These are phyloP conservation scores for Saturnispora silvae DNA, from an alignment of 805 yeast species.

Conservation along the genomic window DNA sequence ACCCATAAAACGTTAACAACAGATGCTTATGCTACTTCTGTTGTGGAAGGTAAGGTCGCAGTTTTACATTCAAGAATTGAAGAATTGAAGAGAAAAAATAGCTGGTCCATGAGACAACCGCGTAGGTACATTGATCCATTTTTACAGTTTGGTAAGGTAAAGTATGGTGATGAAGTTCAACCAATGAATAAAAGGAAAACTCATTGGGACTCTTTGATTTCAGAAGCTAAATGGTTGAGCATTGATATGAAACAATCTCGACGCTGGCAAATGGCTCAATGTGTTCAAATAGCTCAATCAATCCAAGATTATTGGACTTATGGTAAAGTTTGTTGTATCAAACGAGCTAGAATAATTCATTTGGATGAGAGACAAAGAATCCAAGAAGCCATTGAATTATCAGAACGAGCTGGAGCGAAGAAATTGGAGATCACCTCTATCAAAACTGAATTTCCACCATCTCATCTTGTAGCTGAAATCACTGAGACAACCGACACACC, in stretches of 20 bases:
- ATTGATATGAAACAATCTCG: conserved; percentile 62
- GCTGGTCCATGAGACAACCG: conserved; percentile 91
- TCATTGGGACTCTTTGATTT: conserved; percentile 65
- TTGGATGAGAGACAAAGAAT: conserved; percentile 12
- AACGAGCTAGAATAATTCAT: conserved; percentile 33
- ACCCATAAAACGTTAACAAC: conserved; percentile 83
- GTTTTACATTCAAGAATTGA: conserved; percentile 86
- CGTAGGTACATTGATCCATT: conserved; percentile 61
- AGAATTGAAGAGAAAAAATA: conserved; percentile 74
- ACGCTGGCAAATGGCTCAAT: conserved; percentile 60
- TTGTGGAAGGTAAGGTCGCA: conserved; percentile 83
- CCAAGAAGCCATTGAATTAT: conserved; percentile 8
- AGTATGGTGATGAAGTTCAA: not conserved
- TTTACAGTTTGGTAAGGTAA: conserved; percentile 19
- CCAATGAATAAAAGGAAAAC: conserved; percentile 28
- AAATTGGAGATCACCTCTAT: not conserved
- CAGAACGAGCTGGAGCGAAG: conserved; percentile 3
- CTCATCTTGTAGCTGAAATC: not conserved
- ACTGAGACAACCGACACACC: not conserved
- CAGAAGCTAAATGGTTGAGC: conserved; percentile 80
- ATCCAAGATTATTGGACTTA: conserved; percentile 67
- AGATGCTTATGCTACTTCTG: conserved; percentile 72
- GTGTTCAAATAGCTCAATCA: conserved; percentile 60
- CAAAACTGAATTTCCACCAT: not conserved
- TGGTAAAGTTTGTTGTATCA: conserved; percentile 62